Base-by-base conservation (phyloP, 1,284 basidiomycete genomes). In the Austroboletus novae-zelandiae region DNA sequence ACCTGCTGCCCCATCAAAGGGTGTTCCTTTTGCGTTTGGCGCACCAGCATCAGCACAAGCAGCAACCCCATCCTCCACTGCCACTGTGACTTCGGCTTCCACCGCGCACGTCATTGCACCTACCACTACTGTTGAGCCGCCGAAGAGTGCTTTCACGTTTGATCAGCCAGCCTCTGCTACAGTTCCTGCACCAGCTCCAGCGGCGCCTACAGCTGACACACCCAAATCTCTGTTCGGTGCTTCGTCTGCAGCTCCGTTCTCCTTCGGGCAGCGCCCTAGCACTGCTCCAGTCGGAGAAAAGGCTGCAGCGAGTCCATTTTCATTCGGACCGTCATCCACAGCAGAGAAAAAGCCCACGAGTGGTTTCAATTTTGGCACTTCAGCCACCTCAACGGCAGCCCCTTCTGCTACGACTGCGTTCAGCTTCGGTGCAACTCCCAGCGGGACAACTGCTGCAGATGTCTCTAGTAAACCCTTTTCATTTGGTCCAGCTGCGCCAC, bases 281-380 rank as follows among this genome's bases (percentile, higher is more conserved):
- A 53, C 60, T 18, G 57, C 49, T 17, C 53, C 53, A 9, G 34
- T 46, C 20, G 62, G 61, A 20, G 64, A 48, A 35, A 68, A 68
- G 46, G 45, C 61, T 35, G 35, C 54, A n/a, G 23, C 47, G 4
- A 52, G 29, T 17, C 34, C 57, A 29, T 73, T 72, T 49, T 58
- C 68, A 13, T 71, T 72, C 34, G 61, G 44, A 11, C 20, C 59
- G 18, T n/a, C 64, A 15, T 43, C 64, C 30, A 31, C 55, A 4
- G 25, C 34, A 18, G 67, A 62, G 51, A 72, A 67, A 41, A 64
- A 59, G 40, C 36, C 63, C 9, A 13, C 56, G 7, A 39, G 61
- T 27, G 48, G 54, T 15, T 69, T 73, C 37, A 50, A 57, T 13
- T 75, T 75, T 48, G 61, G 61, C 10, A 29, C 66, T 20, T 50